phyloP scores from a whole-genome alignment of 139 green algal genomes.

The Chlorella sorokiniana region DNA sequence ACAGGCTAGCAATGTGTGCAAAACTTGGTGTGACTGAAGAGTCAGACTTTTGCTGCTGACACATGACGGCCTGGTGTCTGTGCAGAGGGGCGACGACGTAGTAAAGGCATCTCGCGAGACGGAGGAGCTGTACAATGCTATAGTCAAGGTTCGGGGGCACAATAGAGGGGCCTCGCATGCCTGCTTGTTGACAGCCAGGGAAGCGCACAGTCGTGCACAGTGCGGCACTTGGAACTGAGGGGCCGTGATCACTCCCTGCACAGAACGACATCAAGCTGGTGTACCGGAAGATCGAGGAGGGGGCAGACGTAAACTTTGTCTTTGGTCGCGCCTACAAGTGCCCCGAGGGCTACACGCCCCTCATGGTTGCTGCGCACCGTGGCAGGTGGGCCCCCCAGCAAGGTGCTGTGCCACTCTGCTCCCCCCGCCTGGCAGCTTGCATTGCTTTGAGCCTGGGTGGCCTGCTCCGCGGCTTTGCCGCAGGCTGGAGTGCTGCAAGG shows the following conservation, averaged over 20 bases:
- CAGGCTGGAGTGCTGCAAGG: constrained; percentile 82
- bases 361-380: constrained; percentile 89
- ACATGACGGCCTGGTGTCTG: background rate
- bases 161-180: background rate
- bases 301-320: constrained; percentile 94
- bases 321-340: constrained; percentile 84
- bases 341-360: constrained; percentile 88
- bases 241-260: background rate
- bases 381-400: constrained; percentile 31
- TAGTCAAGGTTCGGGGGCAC: constrained; percentile 56
- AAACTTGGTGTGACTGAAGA: too few species aligned
- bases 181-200: background rate
- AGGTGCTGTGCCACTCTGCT: background rate
- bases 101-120: constrained; percentile 69
- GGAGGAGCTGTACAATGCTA: constrained; percentile 92
- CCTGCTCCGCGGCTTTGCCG: background rate
- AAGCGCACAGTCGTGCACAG: background rate
- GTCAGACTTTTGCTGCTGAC: background rate
- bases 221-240: background rate
- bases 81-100: constrained; percentile 13
- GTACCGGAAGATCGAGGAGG: constrained; percentile 94
- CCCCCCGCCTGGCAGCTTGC: background rate
- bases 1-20: too few species aligned
- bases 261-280: constrained; percentile 79
- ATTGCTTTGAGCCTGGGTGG: background rate